Percentiles rank a stretch among this genome's conserved stretches.
These are phyloP conservation scores for Monosporascus cannonballus DNA, from an alignment of 2,329 filamentous ascomycete genomes.

Conservation along the genomic window DNA sequence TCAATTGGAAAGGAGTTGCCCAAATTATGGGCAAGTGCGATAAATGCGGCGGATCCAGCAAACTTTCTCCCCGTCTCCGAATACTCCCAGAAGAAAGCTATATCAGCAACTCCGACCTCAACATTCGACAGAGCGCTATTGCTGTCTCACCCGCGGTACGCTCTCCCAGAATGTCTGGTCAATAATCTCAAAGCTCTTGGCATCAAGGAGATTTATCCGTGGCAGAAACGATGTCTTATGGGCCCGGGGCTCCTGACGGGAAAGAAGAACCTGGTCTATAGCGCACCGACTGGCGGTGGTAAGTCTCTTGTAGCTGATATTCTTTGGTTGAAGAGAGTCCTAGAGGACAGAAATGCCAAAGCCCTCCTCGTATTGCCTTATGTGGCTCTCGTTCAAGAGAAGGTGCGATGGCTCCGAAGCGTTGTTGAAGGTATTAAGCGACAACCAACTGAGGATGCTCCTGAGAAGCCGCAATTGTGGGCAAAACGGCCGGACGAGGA, in stretches of 20 bases:
- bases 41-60: constrained; percentile 30
- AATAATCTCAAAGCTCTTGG: constrained; percentile 60
- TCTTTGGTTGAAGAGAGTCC: constrained; percentile 64
- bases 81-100: constrained; percentile 48
- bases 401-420: constrained; percentile 65
- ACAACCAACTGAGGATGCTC: constrained; percentile 26
- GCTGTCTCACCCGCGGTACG: constrained; percentile 58
- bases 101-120: constrained; percentile 48
- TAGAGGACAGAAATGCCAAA: constrained; percentile 58
- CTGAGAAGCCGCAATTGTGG: constrained; percentile 39
- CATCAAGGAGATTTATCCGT: constrained; percentile 70
- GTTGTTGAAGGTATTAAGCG: constrained; percentile 55
- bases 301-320: constrained; percentile 71
- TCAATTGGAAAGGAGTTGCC: constrained; percentile 11
- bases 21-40: constrained; percentile 37
- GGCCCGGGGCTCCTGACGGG: constrained; percentile 60
- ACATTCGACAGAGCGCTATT: constrained; percentile 50
- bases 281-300: constrained; percentile 70
- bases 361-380: constrained; percentile 70
- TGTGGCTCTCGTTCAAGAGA: constrained; percentile 75
- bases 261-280: constrained; percentile 68
- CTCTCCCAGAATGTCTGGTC: constrained; percentile 53
- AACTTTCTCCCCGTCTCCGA: constrained; percentile 33
- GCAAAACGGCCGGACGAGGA: constrained; percentile 50
- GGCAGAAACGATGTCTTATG: constrained; percentile 70